Evolutionary conservation across 2,329 filamentous ascomycete genomes (phyloP).

Genomic region (Neofusicoccum ribis): DNA sequence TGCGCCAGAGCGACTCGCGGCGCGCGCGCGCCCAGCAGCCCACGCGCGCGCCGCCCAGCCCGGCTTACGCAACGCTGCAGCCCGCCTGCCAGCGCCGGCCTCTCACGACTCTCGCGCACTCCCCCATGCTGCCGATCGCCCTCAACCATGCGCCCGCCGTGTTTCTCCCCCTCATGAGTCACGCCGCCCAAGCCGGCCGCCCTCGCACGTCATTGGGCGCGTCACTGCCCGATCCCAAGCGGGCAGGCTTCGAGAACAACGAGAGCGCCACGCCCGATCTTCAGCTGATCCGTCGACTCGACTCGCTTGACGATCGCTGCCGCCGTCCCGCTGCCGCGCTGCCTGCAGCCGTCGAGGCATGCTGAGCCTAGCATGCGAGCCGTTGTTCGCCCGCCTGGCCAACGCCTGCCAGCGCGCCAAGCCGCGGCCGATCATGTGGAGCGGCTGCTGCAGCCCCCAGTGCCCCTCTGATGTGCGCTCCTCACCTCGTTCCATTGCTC

Average conservation of each 20-base stretch:
- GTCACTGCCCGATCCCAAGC: conserved; percentile 7
- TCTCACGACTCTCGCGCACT: not conserved
- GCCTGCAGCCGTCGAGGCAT: conserved; percentile 7
- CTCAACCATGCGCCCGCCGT: conserved; percentile 7
- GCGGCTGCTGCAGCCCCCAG: conserved; percentile 1
- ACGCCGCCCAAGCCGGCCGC: not conserved
- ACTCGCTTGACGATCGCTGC: conserved; percentile 11
- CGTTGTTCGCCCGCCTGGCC: not conserved
- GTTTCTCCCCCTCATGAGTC: conserved; percentile 10
- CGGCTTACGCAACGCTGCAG: conserved; percentile 4
- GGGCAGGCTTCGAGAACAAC: conserved; percentile 14
- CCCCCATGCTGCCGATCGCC: conserved; percentile 9
- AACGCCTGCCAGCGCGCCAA: not conserved
- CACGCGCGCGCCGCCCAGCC: not conserved
- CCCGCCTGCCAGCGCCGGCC: not conserved
- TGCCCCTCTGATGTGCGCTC: not conserved
- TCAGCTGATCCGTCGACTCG: conserved; percentile 15
- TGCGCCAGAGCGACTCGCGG: not conserved
- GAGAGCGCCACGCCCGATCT: conserved; percentile 9
- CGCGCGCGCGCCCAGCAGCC: not conserved
- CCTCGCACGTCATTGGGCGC: conserved; percentile 16
- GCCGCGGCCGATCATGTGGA: conserved; percentile 17
- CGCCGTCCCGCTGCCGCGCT: conserved; percentile 12
- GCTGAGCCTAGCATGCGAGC: not conserved
- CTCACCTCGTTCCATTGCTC: not conserved